These are phyloP conservation scores for Boletus edulis DNA, from an alignment of 768 basidiomycete species.

Conservation along the genomic window DNA sequence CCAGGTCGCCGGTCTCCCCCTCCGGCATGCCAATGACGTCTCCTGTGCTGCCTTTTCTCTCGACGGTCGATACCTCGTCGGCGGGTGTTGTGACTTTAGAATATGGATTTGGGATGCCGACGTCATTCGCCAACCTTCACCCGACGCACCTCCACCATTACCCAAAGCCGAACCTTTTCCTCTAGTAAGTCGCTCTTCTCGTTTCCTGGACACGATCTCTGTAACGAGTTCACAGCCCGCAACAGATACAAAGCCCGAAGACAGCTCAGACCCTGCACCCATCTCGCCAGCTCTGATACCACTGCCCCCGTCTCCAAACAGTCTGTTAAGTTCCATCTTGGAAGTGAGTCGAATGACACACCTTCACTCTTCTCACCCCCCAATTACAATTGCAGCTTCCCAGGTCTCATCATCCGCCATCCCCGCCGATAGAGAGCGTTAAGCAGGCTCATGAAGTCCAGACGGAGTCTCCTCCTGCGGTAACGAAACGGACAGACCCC, in stretches of 20 bases:
- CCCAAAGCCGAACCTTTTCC: slow-evolving; percentile 8
- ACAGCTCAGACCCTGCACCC: not conserved
- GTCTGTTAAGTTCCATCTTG: slow-evolving; percentile 13
- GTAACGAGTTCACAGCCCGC: slow-evolving; percentile 11
- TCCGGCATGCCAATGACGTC: slow-evolving; percentile 29
- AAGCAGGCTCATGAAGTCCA: slow-evolving; percentile 5
- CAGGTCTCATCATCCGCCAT: slow-evolving; percentile 3
- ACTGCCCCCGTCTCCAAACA: slow-evolving; percentile 22
- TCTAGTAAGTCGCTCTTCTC: slow-evolving; percentile 7
- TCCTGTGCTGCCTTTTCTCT: slow-evolving; percentile 33
- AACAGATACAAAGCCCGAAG: slow-evolving; percentile 4
- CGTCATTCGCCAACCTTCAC: slow-evolving; percentile 16
- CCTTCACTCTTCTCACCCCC: not conserved
- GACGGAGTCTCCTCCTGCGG: not conserved
- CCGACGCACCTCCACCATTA: slow-evolving; percentile 7
- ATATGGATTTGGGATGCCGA: slow-evolving; percentile 29
- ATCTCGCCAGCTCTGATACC: slow-evolving; percentile 21
- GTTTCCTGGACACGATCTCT: not conserved
- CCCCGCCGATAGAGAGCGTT: not conserved
- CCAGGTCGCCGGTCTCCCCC: slow-evolving; percentile 15
- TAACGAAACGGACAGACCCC: not conserved
- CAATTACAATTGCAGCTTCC: slow-evolving; percentile 14
- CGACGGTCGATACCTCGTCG: slow-evolving; percentile 27
- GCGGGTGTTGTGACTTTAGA: slow-evolving; percentile 29
- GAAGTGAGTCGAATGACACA: slow-evolving; percentile 9